These are phyloP conservation scores for Hondaea fermentalgiana DNA, from an alignment of 108 stramenopile species.

Conservation along the genomic window DNA sequence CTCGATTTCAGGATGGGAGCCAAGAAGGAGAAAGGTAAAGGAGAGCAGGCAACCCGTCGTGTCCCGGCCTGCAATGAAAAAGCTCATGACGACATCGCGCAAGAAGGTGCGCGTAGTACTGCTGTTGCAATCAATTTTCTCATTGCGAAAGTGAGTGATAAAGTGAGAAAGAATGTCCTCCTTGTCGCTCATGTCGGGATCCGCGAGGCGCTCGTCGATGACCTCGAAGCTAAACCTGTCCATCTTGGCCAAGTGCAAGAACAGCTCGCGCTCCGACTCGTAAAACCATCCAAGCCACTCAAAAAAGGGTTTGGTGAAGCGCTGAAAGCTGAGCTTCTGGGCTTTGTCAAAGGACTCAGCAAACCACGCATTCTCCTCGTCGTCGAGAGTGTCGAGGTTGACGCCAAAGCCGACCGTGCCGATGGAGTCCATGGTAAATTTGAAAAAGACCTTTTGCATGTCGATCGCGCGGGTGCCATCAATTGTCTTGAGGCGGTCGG, in stretches of 20 bases:
- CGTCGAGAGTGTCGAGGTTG: slow-evolving; percentile 25
- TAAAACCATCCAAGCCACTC: not conserved
- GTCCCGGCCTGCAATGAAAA: slow-evolving; percentile 55
- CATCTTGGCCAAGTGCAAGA: not conserved
- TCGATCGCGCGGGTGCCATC: slow-evolving; percentile 16
- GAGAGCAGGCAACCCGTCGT: slow-evolving; percentile 49
- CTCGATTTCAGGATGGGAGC: slow-evolving; percentile 29
- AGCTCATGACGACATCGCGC: slow-evolving; percentile 50
- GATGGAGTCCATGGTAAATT: slow-evolving; percentile 42
- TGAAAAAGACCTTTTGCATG: slow-evolving; percentile 31
- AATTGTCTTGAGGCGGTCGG: not conserved
- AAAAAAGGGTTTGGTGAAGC: slow-evolving; percentile 30
- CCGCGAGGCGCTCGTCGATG: slow-evolving; percentile 21
- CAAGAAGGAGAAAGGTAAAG: slow-evolving; percentile 45
- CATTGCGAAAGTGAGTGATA: not conserved
- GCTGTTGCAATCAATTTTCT: not conserved
- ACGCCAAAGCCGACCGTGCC: slow-evolving; percentile 50
- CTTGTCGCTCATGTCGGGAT: not conserved
- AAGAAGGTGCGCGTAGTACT: slow-evolving; percentile 26
- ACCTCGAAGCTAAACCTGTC: slow-evolving; percentile 32
- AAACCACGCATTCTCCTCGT: slow-evolving; percentile 25
- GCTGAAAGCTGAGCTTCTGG: slow-evolving; percentile 8
- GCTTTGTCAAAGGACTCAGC: slow-evolving; percentile 40
- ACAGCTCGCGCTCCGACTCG: not conserved
- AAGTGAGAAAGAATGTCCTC: slow-evolving; percentile 31